These are phyloP conservation scores for Nissolia schottii DNA, from an alignment of 306 rosid genomes.

Conservation along the genomic window DNA sequence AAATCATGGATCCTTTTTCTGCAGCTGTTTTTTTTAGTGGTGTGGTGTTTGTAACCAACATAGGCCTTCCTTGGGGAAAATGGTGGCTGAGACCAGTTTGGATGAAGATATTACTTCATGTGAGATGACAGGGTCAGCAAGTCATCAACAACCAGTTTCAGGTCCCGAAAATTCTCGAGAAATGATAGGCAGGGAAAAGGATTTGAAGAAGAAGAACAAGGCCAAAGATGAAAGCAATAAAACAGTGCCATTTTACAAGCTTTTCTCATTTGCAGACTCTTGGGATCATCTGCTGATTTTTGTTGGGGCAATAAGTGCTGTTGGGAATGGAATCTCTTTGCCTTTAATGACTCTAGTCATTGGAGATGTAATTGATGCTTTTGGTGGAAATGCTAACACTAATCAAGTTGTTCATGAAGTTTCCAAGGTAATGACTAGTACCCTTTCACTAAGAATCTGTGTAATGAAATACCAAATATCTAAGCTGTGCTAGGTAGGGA, in stretches of 20 bases:
- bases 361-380: constrained; percentile 57
- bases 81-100: constrained; percentile 30
- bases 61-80: constrained; percentile 11
- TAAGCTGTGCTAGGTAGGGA: not conserved
- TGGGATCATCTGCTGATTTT: constrained; percentile 55
- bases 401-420: constrained; percentile 44
- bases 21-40: constrained; percentile 4
- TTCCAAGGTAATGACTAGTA: constrained; percentile 39
- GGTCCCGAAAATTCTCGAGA: constrained; percentile 22
- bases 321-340: constrained; percentile 46
- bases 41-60: not conserved
- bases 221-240: constrained; percentile 28
- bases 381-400: constrained; percentile 39
- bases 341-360: constrained; percentile 57
- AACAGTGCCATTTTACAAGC: constrained; percentile 65
- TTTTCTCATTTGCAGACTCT: constrained; percentile 77
- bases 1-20: constrained; percentile 14
- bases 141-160: constrained; percentile 11
- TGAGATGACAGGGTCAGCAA: constrained; percentile 31
- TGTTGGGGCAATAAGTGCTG: constrained; percentile 56
- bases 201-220: constrained; percentile 26
- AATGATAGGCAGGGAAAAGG: constrained; percentile 18
- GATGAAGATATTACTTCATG: constrained; percentile 23
- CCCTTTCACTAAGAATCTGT: constrained; percentile 15
- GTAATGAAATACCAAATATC: not conserved